Evolutionary conservation across 169 alveolate species (phyloP).

Genomic region (Babesia bovis): DNA sequence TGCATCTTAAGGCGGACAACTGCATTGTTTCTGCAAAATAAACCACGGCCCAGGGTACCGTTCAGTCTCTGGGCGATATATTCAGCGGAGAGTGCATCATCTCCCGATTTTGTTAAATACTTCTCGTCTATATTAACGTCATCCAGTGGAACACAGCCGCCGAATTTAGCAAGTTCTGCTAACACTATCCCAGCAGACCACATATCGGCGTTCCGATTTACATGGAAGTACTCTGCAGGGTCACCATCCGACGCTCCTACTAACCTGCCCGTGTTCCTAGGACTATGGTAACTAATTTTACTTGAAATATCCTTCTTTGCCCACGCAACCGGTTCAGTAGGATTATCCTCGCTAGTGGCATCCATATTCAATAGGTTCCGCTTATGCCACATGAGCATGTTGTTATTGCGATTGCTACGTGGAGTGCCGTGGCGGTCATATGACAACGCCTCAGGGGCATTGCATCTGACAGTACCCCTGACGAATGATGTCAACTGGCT

Average conservation of each 20-base stretch:
- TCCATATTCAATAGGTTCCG: not conserved
- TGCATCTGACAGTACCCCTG: constrained; percentile 58
- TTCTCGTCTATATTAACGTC: not conserved
- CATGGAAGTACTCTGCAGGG: constrained; percentile 38
- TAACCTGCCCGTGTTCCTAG: not conserved
- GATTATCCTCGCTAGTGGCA: not conserved
- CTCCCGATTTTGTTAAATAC: not conserved
- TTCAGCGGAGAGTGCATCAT: not conserved
- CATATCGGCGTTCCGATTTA: constrained; percentile 51
- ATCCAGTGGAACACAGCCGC: constrained; percentile 2
- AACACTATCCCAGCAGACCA: constrained; percentile 66
- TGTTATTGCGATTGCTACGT: constrained; percentile 53
- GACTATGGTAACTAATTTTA: not conserved
- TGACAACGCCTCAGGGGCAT: constrained; percentile 65
- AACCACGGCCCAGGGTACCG: constrained; percentile 40
- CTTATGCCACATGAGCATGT: constrained; percentile 15
- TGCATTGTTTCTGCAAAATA: constrained; percentile 30
- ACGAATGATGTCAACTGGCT: constrained; percentile 51
- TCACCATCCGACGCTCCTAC: constrained; percentile 17
- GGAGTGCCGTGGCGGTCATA: constrained; percentile 57
- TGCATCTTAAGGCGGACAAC: constrained; percentile 13
- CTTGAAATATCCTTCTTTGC: not conserved
- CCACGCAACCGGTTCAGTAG: constrained; percentile 21
- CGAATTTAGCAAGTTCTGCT: constrained; percentile 59
- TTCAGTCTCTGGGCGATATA: constrained; percentile 7